Conservation (phyloP, 2,329 filamentous ascomycete species). For the Diaporthe helianthi region DNA sequence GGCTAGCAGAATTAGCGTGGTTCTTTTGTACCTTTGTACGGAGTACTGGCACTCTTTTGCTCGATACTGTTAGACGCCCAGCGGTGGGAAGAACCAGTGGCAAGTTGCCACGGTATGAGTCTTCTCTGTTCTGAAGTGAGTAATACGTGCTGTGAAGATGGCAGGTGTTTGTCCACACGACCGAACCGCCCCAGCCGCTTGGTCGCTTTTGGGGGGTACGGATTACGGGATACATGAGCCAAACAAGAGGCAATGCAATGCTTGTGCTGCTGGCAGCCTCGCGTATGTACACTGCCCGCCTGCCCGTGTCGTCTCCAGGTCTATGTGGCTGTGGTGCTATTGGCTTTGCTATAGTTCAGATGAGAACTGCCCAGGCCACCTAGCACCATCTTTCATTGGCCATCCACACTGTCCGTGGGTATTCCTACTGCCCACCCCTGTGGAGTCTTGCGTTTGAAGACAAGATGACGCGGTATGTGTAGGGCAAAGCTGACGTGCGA, state of each 20-base stretch:
- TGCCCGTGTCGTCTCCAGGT: not conserved
- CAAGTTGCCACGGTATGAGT: not conserved
- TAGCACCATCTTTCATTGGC: conserved; percentile 8
- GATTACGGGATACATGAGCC: not conserved
- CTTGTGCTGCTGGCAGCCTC: conserved; percentile 15
- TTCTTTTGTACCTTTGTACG: too few species aligned
- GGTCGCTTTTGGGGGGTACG: too few species aligned
- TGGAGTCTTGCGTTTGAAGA: conserved; percentile 13
- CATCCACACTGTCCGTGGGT: not conserved
- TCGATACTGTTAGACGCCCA: not conserved
- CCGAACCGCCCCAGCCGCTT: conserved; percentile 3
- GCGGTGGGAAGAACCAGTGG: not conserved
- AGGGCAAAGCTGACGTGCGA: conserved; percentile 20
- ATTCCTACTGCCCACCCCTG: conserved; percentile 16
- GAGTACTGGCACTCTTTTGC: not conserved
- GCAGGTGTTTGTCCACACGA: conserved; percentile 5
- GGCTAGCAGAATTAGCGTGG: conserved; percentile 3
- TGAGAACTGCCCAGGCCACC: conserved; percentile 19
- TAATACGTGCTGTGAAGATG: not conserved
- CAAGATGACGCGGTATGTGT: conserved; percentile 25
- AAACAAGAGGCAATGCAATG: conserved; percentile 16
- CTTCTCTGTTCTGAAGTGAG: not conserved
- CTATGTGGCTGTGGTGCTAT: conserved; percentile 19
- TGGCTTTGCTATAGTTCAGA: conserved; percentile 26
- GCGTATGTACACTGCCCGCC: not conserved